Conservation (phyloP, 2,329 filamentous ascomycete genomes). For the Sporothrix curviconia region DNA sequence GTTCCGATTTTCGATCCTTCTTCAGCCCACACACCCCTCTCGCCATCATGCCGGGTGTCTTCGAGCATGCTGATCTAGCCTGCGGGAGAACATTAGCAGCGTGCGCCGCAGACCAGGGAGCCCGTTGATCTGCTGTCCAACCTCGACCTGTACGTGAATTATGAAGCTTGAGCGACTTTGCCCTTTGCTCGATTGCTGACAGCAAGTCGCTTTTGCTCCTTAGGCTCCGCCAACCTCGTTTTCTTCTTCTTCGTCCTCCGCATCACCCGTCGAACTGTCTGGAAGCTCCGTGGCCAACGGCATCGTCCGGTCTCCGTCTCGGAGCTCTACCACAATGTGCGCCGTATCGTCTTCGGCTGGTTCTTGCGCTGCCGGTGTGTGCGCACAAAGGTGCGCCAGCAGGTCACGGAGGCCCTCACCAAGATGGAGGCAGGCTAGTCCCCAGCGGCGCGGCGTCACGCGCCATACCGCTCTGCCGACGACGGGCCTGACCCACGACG, state of each 20-base stretch:
- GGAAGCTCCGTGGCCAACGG: conserved; percentile 87
- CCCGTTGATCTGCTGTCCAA: conserved; percentile 56
- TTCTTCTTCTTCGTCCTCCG: conserved; percentile 84
- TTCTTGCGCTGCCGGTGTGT: conserved; percentile 85
- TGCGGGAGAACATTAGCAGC: conserved; percentile 59
- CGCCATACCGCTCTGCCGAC: conserved; percentile 72
- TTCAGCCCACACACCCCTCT: not conserved
- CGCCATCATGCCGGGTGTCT: conserved; percentile 54
- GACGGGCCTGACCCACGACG: conserved; percentile 74
- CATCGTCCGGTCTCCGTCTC: conserved; percentile 68
- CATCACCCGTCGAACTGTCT: conserved; percentile 70
- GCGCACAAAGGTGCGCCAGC: conserved; percentile 74
- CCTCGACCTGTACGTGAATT: conserved; percentile 64
- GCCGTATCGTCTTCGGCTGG: conserved; percentile 71
- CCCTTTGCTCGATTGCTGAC: no score
- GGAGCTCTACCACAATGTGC: conserved; percentile 65
- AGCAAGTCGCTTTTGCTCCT: not conserved
- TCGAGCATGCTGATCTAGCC: conserved; percentile 65
- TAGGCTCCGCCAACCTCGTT: conserved; percentile 76
- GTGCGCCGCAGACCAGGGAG: conserved; percentile 53
- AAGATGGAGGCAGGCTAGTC: conserved; percentile 82
- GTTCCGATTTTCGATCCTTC: not conserved
- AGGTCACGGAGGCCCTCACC: conserved; percentile 70
- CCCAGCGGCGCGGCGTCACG: conserved; percentile 56
- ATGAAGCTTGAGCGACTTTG: no score